phyloP scores from a whole-genome alignment of 2,329 filamentous ascomycete genomes.

The Exophiala calicioides region DNA sequence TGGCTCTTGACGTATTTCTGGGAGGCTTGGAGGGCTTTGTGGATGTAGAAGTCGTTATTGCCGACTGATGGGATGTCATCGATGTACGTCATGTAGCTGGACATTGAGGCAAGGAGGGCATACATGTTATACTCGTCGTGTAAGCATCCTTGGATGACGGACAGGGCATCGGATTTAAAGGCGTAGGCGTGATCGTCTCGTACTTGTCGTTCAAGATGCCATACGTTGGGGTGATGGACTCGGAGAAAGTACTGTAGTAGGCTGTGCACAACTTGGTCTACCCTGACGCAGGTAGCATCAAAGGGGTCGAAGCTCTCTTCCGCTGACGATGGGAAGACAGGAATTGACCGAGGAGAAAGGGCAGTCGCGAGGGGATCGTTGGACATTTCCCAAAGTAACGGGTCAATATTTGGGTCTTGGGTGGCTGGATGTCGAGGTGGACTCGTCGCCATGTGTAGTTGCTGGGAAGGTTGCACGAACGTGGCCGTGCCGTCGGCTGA shows the following conservation, averaged over 20 bases:
- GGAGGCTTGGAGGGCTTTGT: slow-evolving; percentile 19
- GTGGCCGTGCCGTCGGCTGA: neutral
- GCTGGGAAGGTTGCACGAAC: neutral
- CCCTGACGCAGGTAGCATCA: slow-evolving; percentile 16
- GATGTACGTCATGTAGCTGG: slow-evolving; percentile 18
- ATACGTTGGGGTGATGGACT: slow-evolving; percentile 21
- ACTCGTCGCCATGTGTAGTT: neutral
- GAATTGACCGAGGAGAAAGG: slow-evolving; percentile 5
- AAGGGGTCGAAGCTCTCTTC: slow-evolving; percentile 21
- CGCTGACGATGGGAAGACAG: slow-evolving; percentile 16
- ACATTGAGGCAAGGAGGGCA: slow-evolving; percentile 23
- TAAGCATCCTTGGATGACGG: slow-evolving; percentile 17
- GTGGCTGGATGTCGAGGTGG: too few relatives aligned
- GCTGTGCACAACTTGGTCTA: slow-evolving; percentile 13
- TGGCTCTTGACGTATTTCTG: slow-evolving; percentile 14
- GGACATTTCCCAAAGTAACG: slow-evolving; percentile 11
- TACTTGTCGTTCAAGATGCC: slow-evolving; percentile 20
- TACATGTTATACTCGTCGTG: slow-evolving; percentile 26
- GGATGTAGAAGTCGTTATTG: slow-evolving; percentile 17
- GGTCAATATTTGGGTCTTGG: slow-evolving; percentile 7
- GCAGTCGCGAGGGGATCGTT: neutral
- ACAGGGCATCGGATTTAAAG: slow-evolving; percentile 17
- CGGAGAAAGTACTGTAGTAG: slow-evolving; percentile 22
- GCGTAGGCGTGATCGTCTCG: slow-evolving; percentile 16
- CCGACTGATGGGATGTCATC: slow-evolving; percentile 4